Evolutionary conservation across 1,284 basidiomycete genomes (phyloP).

Genomic region (Xanthoconium separans): DNA sequence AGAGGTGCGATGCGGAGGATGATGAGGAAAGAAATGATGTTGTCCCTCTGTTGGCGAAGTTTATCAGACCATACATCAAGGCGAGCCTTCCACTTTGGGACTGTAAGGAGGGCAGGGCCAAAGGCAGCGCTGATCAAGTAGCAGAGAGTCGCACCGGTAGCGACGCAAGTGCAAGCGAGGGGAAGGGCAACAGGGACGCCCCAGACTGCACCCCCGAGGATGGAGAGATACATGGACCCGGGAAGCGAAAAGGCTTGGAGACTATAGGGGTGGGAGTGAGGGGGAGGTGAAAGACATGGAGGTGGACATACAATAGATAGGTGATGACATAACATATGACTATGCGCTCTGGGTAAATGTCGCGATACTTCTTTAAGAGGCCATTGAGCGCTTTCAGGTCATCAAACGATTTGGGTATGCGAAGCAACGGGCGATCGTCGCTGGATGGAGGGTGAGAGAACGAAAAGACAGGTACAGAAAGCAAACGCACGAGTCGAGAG

Average conservation of each 20-base stretch:
- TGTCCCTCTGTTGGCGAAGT: constrained; percentile 70
- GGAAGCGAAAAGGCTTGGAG: constrained; percentile 96
- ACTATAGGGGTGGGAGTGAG: constrained; percentile 42
- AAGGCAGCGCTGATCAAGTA: constrained; percentile 90
- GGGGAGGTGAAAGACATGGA: not conserved
- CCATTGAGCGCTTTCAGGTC: constrained; percentile 80
- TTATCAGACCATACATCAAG: constrained; percentile 81
- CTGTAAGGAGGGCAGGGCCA: constrained; percentile 83
- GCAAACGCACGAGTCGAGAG: constrained; percentile 67
- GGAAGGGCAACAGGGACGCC: constrained; percentile 88
- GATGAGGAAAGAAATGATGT: constrained; percentile 88
- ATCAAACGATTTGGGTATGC: constrained; percentile 80
- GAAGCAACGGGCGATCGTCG: constrained; percentile 69
- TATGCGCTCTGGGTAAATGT: constrained; percentile 80
- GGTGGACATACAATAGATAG: constrained; percentile 80
- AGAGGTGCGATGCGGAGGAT: constrained; percentile 92
- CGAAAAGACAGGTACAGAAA: not conserved
- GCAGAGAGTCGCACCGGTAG: constrained; percentile 88
- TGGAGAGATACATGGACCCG: constrained; percentile 97
- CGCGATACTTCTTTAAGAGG: constrained; percentile 86
- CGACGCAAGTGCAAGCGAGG: constrained; percentile 90
- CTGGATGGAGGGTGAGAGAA: constrained; percentile 38
- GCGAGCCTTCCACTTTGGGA: constrained; percentile 80
- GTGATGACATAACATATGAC: constrained; percentile 82
- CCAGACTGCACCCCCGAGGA: constrained; percentile 95